Conservation (phyloP, 192 early-diverging fungal genomes). For the Cetraspora pellucida region DNA sequence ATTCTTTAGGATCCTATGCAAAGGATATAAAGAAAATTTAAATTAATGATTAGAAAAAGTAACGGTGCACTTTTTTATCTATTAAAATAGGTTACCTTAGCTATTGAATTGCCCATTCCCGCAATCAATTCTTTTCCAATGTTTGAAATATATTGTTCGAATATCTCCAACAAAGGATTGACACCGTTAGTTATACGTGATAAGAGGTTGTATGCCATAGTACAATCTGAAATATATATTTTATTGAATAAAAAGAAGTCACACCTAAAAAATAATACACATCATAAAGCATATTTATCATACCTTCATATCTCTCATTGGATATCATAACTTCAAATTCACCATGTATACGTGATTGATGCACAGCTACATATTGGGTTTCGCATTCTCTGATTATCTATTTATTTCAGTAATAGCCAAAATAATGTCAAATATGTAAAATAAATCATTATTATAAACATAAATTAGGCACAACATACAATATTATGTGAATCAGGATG, state of each 20-base stretch:
- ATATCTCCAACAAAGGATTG: slow-evolving; percentile 57
- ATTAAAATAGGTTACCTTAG: slow-evolving; percentile 47
- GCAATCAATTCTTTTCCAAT: slow-evolving; percentile 60
- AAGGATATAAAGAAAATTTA: neutral
- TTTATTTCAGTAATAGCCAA: neutral
- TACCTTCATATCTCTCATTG: slow-evolving; percentile 62
- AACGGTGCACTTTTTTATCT: neutral
- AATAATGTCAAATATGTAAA: neutral
- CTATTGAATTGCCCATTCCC: slow-evolving; percentile 42
- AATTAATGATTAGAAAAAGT: neutral
- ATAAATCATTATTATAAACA: slow-evolving; percentile 5
- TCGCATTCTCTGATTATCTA: slow-evolving; percentile 73
- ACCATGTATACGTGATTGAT: slow-evolving; percentile 61
- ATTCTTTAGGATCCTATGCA: slow-evolving; percentile 70
- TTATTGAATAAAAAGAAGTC: neutral
- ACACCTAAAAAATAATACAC: neutral
- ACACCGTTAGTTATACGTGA: slow-evolving; percentile 67
- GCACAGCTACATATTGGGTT: slow-evolving; percentile 69
- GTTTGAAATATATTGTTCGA: slow-evolving; percentile 65
- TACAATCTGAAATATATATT: slow-evolving; percentile 56
- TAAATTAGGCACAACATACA: slow-evolving; percentile 40
- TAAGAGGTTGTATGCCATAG: slow-evolving; percentile 66
- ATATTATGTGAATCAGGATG: slow-evolving; percentile 68
- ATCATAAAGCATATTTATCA: neutral
- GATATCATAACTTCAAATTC: slow-evolving; percentile 75